Evolutionary conservation across 1,139 yeast species (phyloP).

Genomic region (Saccharomyces hybrid): DNA sequence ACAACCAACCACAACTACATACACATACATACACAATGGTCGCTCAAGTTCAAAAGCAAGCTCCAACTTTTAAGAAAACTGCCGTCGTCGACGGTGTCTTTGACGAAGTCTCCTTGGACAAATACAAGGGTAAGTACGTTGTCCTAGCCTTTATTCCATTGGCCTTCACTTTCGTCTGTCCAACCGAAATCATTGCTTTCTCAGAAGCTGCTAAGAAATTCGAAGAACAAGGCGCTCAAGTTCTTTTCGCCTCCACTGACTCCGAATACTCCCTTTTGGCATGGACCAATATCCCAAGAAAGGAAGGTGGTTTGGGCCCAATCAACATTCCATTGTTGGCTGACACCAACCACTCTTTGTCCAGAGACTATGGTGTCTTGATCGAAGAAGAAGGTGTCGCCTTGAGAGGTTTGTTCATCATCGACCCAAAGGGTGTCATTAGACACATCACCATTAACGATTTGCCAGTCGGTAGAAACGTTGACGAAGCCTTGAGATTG

Average conservation of each 20-base stretch:
- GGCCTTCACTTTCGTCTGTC: slow-evolving; percentile 99
- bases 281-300: slow-evolving; percentile 94
- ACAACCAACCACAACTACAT: slow-evolving; percentile 1
- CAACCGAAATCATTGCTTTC: slow-evolving; percentile 97
- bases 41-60: slow-evolving; percentile 86
- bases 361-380: slow-evolving; percentile 95
- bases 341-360: slow-evolving; percentile 91
- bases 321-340: slow-evolving; percentile 90
- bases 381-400: slow-evolving; percentile 94
- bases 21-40: slow-evolving; percentile 46
- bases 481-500: slow-evolving; percentile 94
- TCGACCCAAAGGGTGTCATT: slow-evolving; percentile 88
- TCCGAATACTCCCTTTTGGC: slow-evolving; percentile 96
- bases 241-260: slow-evolving; percentile 94
- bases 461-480: slow-evolving; percentile 98
- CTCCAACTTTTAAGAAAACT: slow-evolving; percentile 91
- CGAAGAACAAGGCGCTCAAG: slow-evolving; percentile 77
- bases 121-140: slow-evolving; percentile 97
- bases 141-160: slow-evolving; percentile 93
- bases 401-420: slow-evolving; percentile 94
- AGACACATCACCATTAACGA: slow-evolving; percentile 98
- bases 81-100: slow-evolving; percentile 95
- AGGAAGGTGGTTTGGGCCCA: slow-evolving; percentile 97
- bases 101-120: slow-evolving; percentile 88
- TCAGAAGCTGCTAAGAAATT: slow-evolving; percentile 90